Base-by-base conservation (phyloP, 345 rosid genomes). In the Ceriops zippeliana region DNA sequence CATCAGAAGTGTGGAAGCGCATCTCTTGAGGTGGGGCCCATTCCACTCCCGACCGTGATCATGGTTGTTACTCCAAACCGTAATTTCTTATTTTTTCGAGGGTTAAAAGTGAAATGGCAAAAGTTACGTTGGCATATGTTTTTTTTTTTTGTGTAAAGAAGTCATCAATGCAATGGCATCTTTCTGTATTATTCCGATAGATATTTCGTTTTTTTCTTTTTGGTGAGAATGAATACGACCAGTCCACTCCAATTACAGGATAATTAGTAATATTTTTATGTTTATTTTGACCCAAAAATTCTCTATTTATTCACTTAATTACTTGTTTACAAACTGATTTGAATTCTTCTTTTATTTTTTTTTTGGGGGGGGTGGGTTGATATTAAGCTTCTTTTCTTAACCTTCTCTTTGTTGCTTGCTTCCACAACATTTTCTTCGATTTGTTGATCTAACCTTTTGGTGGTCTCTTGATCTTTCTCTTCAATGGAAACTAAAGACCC, bases 361-460 rank as follows among this genome's bases (percentile, higher is more conserved):
- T 24, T 24, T 24, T 24, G 26, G 26, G 26, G 26, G 26, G 26
- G 26, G 26, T 0, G 26, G 26, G 26, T 24, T 28, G 30, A 28
- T 28, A 28, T 28, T 5, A 0, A 34, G 16, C 28, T 56, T 71
- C 77, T 57, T 74, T 68, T 53, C 78, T 76, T 84, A 82, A 75
- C 86, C 83, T 76, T 82, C 84, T 67, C 78, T 66, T 58, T 62
- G 42, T 42, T 70, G 62, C 67, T 70, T 21, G 74, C 84, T 77
- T 78, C 75, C 75, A 75, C 77, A 73, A 47, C 83, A 73, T 77
- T 76, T 83, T 81, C 85, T 80, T 83, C 76, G 84, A 83, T 88
- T 92, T 79, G 91, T 84, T 92, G 96, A 92, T 90, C 96, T 82
- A 84, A 92, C 74, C 72, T 76, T 65, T 38, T 34, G 59, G 30